phyloP scores from a whole-genome alignment of 2,329 filamentous ascomycete species.

The Penicillium polonicum region DNA sequence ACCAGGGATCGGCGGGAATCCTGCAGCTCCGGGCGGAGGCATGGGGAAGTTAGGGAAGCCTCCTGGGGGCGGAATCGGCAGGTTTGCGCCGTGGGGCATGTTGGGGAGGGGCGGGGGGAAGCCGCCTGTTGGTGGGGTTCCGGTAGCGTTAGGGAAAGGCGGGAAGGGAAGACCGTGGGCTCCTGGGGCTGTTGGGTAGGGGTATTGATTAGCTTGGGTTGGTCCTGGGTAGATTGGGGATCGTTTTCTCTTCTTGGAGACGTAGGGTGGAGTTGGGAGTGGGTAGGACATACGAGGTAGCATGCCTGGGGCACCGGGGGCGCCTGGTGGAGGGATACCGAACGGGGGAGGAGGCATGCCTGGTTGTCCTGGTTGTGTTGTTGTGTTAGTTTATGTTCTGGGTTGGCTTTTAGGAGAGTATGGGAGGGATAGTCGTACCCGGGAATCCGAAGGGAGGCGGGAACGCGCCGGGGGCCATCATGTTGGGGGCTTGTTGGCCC shows the following conservation, averaged over 20 bases:
- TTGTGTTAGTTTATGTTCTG: background rate
- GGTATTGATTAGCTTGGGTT: slow-evolving; percentile 13
- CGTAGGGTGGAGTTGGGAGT: background rate
- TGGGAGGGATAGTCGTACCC: slow-evolving; percentile 43
- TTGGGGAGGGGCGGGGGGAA: slow-evolving; percentile 38
- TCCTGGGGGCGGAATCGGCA: slow-evolving; percentile 48
- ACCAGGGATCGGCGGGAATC: slow-evolving; percentile 41
- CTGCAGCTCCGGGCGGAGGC: slow-evolving; percentile 26
- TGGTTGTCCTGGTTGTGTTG: slow-evolving; percentile 27
- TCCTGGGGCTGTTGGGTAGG: slow-evolving; percentile 49
- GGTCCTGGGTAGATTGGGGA: background rate
- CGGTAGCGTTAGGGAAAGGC: slow-evolving; percentile 43
- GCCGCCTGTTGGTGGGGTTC: slow-evolving; percentile 38
- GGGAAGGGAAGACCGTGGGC: slow-evolving; percentile 56
- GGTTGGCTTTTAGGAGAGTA: background rate
- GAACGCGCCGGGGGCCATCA: slow-evolving; percentile 57
- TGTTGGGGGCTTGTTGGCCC: slow-evolving; percentile 80
- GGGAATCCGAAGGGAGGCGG: slow-evolving; percentile 64
- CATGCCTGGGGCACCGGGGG: slow-evolving; percentile 43
- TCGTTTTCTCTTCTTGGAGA: background rate
- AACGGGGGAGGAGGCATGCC: slow-evolving; percentile 59
- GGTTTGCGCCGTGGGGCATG: slow-evolving; percentile 42
- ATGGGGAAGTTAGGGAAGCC: slow-evolving; percentile 35
- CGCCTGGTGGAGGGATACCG: slow-evolving; percentile 49
- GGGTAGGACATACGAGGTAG: slow-evolving; percentile 53